Conservation (phyloP, 2,329 filamentous ascomycete species). For the Alternaria brassicae region DNA sequence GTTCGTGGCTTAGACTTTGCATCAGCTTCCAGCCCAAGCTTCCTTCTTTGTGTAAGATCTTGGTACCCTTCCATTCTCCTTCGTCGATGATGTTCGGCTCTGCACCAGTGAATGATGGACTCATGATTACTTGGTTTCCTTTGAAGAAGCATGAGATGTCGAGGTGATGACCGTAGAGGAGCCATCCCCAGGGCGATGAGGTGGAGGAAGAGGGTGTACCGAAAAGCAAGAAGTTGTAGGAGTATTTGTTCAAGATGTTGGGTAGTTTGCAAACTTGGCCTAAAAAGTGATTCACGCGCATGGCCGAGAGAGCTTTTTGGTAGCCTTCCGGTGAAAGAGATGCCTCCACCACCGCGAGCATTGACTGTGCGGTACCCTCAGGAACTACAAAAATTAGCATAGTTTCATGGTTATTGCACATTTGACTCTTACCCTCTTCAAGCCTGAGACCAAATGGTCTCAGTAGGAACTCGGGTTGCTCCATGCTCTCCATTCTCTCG, state of each 20-base stretch:
- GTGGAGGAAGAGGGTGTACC: conserved; percentile 63
- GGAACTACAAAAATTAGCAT: conserved; percentile 31
- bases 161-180: conserved; percentile 80
- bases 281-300: conserved; percentile 78
- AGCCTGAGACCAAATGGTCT: conserved; percentile 73
- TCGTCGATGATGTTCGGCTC: conserved; percentile 78
- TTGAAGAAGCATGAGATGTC: conserved; percentile 75
- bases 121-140: conserved; percentile 69
- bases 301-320: conserved; percentile 70
- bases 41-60: conserved; percentile 71
- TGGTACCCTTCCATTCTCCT: conserved; percentile 68
- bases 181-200: conserved; percentile 70
- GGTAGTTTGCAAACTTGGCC: conserved; percentile 70
- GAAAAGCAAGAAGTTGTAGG: conserved; percentile 78
- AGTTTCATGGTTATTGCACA: neutral
- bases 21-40: conserved; percentile 71
- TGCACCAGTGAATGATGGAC: conserved; percentile 79
- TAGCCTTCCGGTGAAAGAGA: conserved; percentile 75
- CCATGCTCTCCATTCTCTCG: conserved; percentile 74
- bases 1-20: conserved; percentile 63
- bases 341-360: conserved; percentile 63
- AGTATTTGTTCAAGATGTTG: conserved; percentile 73
- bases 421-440: conserved; percentile 60
- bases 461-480: conserved; percentile 78
- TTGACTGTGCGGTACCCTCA: conserved; percentile 47